Percentiles rank a stretch among this genome's conserved stretches.
These are phyloP conservation scores for Globisporangium mamillatum DNA, from an alignment of 352 stramenopile genomes.

Conservation along the genomic window DNA sequence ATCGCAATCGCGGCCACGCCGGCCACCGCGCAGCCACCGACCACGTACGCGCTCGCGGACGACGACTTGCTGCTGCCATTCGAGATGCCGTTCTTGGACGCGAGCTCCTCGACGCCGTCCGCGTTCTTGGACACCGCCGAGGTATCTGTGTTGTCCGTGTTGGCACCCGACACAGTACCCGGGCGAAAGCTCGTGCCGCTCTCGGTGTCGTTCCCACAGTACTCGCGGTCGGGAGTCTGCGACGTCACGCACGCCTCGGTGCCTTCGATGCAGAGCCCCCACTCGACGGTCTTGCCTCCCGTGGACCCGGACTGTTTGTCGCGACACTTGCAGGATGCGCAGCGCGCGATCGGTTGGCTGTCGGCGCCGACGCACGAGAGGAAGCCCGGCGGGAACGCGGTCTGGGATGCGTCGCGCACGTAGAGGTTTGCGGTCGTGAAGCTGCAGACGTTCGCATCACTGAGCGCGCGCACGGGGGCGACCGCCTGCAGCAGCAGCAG, in stretches of 20 bases:
- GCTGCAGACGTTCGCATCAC: slow-evolving; percentile 10
- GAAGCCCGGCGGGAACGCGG: slow-evolving; percentile 30
- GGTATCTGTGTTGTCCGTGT: slow-evolving; percentile 13
- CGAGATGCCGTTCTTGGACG: slow-evolving; percentile 20
- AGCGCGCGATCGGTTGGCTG: slow-evolving; percentile 21
- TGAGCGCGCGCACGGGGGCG: neutral
- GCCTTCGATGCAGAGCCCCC: slow-evolving; percentile 18
- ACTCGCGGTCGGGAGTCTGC: slow-evolving; percentile 19
- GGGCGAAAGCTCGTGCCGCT: slow-evolving; percentile 7
- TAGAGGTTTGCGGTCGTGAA: slow-evolving; percentile 23
- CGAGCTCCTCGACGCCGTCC: slow-evolving; percentile 19
- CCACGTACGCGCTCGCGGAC: slow-evolving; percentile 20
- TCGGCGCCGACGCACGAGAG: slow-evolving; percentile 27
- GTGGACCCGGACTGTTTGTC: slow-evolving; percentile 21
- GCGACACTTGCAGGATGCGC: slow-evolving; percentile 34
- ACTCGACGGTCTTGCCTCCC: slow-evolving; percentile 19
- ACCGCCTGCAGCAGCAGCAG: slow-evolving; percentile 4
- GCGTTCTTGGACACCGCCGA: neutral
- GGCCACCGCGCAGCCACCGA: slow-evolving; percentile 26
- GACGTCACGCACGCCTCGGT: slow-evolving; percentile 15
- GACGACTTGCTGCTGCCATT: slow-evolving; percentile 21
- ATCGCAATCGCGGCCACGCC: slow-evolving; percentile 31
- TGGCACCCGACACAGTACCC: slow-evolving; percentile 8
- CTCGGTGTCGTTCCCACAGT: slow-evolving; percentile 15
- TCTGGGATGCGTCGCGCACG: slow-evolving; percentile 27